Evolutionary conservation across 2,329 filamentous ascomycete species (phyloP).

Genomic region (Botrytis cinerea): DNA sequence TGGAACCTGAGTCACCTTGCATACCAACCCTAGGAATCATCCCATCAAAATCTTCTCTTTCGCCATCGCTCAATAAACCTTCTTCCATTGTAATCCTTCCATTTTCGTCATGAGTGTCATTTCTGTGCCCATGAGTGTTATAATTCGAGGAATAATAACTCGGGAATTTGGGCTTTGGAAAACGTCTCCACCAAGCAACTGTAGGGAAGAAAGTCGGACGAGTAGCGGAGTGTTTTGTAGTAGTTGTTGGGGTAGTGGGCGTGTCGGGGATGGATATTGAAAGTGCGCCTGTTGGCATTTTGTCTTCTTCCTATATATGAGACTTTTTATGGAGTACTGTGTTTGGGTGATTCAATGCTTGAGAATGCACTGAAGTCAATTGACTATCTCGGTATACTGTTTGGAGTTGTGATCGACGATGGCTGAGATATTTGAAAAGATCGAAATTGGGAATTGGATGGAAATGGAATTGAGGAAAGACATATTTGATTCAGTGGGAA

Average conservation of each 20-base stretch:
- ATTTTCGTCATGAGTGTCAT: neutral
- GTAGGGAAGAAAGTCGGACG: constrained; percentile 23
- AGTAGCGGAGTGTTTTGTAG: constrained; percentile 16
- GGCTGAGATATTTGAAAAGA: neutral
- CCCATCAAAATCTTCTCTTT: constrained; percentile 12
- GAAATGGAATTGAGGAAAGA: constrained; percentile 13
- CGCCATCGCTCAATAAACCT: constrained; percentile 14
- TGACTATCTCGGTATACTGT: neutral
- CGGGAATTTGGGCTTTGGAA: constrained; percentile 7
- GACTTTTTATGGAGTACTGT: neutral
- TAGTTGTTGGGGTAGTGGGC: neutral
- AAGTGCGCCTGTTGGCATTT: constrained; percentile 23
- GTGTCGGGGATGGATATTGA: constrained; percentile 12
- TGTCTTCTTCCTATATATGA: neutral
- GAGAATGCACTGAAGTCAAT: neutral
- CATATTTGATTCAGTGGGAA: neutral
- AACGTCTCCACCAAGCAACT: constrained; percentile 21
- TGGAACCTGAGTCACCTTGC: neutral
- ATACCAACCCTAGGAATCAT: neutral
- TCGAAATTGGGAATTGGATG: neutral
- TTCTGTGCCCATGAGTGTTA: neutral
- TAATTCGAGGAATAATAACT: neutral
- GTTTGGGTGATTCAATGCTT: neutral
- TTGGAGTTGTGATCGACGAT: constrained; percentile 8
- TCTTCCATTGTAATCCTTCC: constrained; percentile 13